Percentiles rank a stretch among this genome's conserved stretches.
phyloP scores from a whole-genome alignment of 2,329 filamentous ascomycete genomes.

The Cytospora chrysosperma region DNA sequence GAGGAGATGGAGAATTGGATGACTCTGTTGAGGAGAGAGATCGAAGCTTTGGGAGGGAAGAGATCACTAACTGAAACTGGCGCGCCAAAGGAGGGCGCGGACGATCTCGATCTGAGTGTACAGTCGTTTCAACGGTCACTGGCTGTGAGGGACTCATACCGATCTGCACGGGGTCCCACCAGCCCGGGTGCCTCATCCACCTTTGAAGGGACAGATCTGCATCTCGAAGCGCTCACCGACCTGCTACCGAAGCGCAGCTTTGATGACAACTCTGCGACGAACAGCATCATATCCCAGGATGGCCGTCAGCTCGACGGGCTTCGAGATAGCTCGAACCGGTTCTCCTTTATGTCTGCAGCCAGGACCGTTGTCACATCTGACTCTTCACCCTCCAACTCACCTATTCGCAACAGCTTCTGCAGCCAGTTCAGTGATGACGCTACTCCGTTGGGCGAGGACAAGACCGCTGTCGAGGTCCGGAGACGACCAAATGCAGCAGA shows the following conservation, averaged over 20 bases:
- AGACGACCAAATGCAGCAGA: conserved; percentile 53
- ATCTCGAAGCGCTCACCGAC: conserved; percentile 32
- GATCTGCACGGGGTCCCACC: conserved; percentile 41
- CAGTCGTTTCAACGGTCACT: conserved; percentile 47
- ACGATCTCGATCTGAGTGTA: conserved; percentile 34
- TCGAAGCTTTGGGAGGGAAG: conserved; percentile 68
- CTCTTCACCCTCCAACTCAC: conserved; percentile 59
- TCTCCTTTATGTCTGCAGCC: conserved; percentile 61
- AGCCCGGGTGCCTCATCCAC: conserved; percentile 30
- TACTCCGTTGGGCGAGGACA: conserved; percentile 22
- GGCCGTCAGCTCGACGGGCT: conserved; percentile 58
- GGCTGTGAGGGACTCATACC: conserved; percentile 48
- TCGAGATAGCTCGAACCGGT: conserved; percentile 54
- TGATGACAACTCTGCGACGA: conserved; percentile 57
- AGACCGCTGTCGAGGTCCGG: conserved; percentile 35
- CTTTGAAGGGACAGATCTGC: conserved; percentile 29
- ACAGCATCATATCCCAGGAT: conserved; percentile 58
- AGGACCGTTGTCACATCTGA: conserved; percentile 59
- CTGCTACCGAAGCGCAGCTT: conserved; percentile 41
- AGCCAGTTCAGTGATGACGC: conserved; percentile 35
- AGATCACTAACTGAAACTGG: conserved; percentile 61
- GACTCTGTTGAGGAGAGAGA: conserved; percentile 64
- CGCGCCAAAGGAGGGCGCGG: conserved; percentile 45
- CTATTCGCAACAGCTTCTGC: conserved; percentile 51
- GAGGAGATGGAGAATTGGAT: conserved; percentile 79